Conservation (phyloP, 306 rosid species). For the Cyamopsis tetragonoloba region DNA sequence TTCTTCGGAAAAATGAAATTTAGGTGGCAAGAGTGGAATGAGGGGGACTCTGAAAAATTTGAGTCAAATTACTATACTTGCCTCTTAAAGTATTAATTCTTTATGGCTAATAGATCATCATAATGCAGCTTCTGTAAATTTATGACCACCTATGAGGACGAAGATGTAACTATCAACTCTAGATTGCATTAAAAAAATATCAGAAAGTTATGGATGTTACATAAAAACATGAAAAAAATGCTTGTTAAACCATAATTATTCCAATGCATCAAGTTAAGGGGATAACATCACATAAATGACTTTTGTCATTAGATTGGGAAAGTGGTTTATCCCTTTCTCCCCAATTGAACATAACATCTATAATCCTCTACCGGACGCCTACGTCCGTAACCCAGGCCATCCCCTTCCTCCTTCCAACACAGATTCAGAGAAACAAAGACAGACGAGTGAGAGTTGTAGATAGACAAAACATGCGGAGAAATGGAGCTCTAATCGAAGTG, state of each 20-base stretch:
- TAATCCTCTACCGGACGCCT: too few relatives aligned
- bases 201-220: not conserved
- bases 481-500: too few relatives aligned
- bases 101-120: not conserved
- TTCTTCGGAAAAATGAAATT: too few relatives aligned
- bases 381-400: too few relatives aligned
- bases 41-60: too few relatives aligned
- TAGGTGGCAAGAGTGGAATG: too few relatives aligned
- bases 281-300: not conserved
- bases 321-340: not conserved
- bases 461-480: too few relatives aligned
- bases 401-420: too few relatives aligned
- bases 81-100: too few relatives aligned
- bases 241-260: not conserved
- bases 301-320: not conserved
- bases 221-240: not conserved
- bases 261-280: not conserved
- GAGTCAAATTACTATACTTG: too few relatives aligned
- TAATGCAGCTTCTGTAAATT: not conserved
- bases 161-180: not conserved
- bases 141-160: not conserved
- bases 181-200: conserved; percentile 32
- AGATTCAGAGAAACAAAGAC: too few relatives aligned
- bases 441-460: too few relatives aligned
- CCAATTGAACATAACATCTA: not conserved